Conservation (phyloP, 352 stramenopile species). For the Phytophthora quininea region DNA sequence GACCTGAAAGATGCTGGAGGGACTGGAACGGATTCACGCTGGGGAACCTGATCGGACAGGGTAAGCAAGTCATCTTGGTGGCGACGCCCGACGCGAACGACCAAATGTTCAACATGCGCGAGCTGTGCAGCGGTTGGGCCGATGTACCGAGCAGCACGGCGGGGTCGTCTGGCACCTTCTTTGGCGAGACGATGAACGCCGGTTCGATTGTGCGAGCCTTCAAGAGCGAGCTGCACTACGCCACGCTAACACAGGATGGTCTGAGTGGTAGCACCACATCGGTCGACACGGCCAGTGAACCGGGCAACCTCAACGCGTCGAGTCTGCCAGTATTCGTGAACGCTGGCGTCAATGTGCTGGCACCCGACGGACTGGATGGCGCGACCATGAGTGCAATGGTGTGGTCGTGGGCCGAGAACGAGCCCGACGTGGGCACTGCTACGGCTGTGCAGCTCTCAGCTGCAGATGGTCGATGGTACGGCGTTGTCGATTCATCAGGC, state of each 20-base stretch:
- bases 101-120: constrained; percentile 59
- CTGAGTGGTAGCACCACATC: constrained; percentile 25
- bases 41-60: constrained; percentile 45
- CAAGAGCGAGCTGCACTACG: constrained; percentile 57
- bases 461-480: constrained; percentile 62
- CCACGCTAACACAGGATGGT: constrained; percentile 45
- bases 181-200: constrained; percentile 46
- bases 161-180: constrained; percentile 37
- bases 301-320: constrained; percentile 35
- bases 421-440: constrained; percentile 43
- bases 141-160: constrained; percentile 41
- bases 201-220: constrained; percentile 57
- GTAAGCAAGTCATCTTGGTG: constrained; percentile 63
- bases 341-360: constrained; percentile 65
- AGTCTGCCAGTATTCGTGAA: constrained; percentile 55
- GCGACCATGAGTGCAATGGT: constrained; percentile 54
- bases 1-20: constrained; percentile 44
- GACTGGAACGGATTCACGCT: constrained; percentile 60
- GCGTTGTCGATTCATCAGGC: constrained; percentile 40
- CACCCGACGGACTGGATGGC: constrained; percentile 63
- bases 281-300: constrained; percentile 29
- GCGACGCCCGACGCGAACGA: constrained; percentile 52
- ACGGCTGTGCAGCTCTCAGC: constrained; percentile 51
- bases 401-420: constrained; percentile 66
- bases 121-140: constrained; percentile 51